phyloP scores from a whole-genome alignment of 2,329 filamentous ascomycete genomes.

The Colletotrichum magnum region DNA sequence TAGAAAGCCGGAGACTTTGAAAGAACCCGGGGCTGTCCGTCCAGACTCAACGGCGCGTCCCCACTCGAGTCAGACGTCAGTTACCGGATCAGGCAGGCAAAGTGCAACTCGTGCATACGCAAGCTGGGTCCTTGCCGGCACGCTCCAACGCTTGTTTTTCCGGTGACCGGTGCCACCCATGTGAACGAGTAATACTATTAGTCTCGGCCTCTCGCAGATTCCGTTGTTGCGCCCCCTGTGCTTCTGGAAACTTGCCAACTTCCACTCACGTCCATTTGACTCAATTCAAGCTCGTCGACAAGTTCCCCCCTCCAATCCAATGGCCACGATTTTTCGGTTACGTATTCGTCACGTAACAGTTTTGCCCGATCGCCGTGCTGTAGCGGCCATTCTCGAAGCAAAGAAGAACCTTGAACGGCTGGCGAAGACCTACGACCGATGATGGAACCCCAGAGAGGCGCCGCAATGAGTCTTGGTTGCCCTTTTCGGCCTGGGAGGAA shows the following conservation, averaged over 20 bases:
- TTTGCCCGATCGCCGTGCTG: neutral
- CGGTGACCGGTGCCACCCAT: neutral
- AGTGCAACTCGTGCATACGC: slow-evolving; percentile 14
- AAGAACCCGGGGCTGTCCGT: neutral
- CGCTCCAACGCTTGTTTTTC: slow-evolving; percentile 1
- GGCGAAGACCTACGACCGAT: neutral
- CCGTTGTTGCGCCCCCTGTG: neutral
- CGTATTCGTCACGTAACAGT: slow-evolving; percentile 26
- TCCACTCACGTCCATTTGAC: neutral
- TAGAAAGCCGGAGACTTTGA: neutral
- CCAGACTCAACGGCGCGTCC: neutral
- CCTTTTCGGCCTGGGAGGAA: neutral
- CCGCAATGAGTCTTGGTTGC: slow-evolving; percentile 31
- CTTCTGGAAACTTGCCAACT: neutral
- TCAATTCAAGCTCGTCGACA: neutral
- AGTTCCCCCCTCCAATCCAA: neutral
- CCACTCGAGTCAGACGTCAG: slow-evolving; percentile 11
- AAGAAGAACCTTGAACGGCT: neutral
- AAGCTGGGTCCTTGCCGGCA: slow-evolving; percentile 2
- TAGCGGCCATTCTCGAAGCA: neutral
- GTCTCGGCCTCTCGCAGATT: neutral
- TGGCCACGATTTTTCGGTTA: slow-evolving; percentile 8
- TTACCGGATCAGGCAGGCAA: slow-evolving; percentile 21
- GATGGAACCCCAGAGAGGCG: neutral
- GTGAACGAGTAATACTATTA: neutral